Percentiles rank a stretch among this genome's conserved stretches.
Conservation (phyloP, 2,329 filamentous ascomycete species). For the Sclerotinia glacialis region DNA sequence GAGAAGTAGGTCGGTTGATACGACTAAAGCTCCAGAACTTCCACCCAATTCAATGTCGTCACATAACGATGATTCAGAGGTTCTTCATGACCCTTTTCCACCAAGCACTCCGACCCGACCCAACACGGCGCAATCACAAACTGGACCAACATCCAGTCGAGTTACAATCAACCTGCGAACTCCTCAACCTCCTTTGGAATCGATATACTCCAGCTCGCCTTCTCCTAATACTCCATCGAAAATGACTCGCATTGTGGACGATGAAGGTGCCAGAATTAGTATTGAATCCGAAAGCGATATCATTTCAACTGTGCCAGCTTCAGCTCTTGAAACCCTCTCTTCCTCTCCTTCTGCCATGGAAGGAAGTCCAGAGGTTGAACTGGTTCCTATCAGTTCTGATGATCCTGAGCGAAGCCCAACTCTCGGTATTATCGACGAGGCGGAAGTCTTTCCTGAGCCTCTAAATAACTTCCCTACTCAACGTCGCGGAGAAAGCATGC, state of each 20-base stretch:
- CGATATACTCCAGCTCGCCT: constrained; percentile 45
- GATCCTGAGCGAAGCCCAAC: constrained; percentile 36
- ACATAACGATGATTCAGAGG: constrained; percentile 35
- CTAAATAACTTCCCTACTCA: constrained; percentile 48
- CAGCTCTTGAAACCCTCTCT: constrained; percentile 35
- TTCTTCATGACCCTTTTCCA: constrained; percentile 37
- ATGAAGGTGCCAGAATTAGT: constrained; percentile 31
- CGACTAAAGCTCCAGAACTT: constrained; percentile 29
- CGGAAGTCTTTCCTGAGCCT: constrained; percentile 42
- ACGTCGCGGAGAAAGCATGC: constrained; percentile 28
- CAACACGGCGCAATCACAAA: constrained; percentile 38
- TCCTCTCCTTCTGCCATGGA: constrained; percentile 34
- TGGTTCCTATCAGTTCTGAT: constrained; percentile 33
- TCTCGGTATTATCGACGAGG: constrained; percentile 36
- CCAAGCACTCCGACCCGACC: constrained; percentile 37
- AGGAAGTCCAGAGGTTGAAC: constrained; percentile 38
- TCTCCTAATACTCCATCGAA: constrained; percentile 43
- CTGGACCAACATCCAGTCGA: constrained; percentile 52
- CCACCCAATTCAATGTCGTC: constrained; percentile 25
- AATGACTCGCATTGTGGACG: constrained; percentile 30
- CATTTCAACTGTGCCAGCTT: constrained; percentile 33
- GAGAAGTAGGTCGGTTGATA: constrained; percentile 52
- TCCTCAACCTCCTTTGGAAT: constrained; percentile 42
- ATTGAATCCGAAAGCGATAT: constrained; percentile 38
- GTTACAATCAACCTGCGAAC: constrained; percentile 61